Conservation (phyloP, 2,329 filamentous ascomycete species). For the Intubia oerlemansii region DNA sequence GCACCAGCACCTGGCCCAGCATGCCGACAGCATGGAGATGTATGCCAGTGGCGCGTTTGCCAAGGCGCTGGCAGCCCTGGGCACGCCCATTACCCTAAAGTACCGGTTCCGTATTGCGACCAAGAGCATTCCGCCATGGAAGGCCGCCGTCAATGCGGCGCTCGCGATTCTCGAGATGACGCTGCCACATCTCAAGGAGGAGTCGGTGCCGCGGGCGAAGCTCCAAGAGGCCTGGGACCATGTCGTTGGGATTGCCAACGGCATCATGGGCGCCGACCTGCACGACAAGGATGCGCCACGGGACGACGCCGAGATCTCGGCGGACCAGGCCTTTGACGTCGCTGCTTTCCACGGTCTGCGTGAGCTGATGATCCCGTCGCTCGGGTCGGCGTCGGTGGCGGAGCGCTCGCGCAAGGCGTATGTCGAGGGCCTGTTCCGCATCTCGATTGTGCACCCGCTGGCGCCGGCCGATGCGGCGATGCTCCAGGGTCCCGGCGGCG, state of each 20-base stretch:
- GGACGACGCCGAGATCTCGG: conserved; percentile 20
- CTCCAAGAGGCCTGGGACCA: conserved; percentile 46
- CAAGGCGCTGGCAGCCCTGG: conserved; percentile 43
- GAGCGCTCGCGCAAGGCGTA: conserved; percentile 49
- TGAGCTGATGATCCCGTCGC: conserved; percentile 48
- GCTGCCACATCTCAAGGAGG: conserved; percentile 34
- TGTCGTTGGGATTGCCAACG: conserved; percentile 42
- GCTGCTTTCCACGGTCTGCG: conserved; percentile 47
- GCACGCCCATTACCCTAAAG: conserved; percentile 52
- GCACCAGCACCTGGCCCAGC: conserved; percentile 33
- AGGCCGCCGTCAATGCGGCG: conserved; percentile 49
- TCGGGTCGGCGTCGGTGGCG: conserved; percentile 44
- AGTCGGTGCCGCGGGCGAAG: conserved; percentile 21
- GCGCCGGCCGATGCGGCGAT: conserved; percentile 29
- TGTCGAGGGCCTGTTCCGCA: conserved; percentile 55
- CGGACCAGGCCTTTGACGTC: conserved; percentile 70
- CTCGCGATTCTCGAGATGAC: conserved; percentile 47
- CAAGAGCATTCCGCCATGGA: conserved; percentile 56
- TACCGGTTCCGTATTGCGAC: conserved; percentile 57
- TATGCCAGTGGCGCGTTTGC: conserved; percentile 47
- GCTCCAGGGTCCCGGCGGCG: conserved; percentile 23
- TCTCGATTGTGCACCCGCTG: conserved; percentile 57
- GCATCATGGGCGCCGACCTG: conserved; percentile 44
- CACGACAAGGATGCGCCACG: conserved; percentile 21
- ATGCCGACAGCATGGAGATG: conserved; percentile 42